Evolutionary conservation across 1,284 basidiomycete genomes (phyloP), one percentile per base, ranked within the genome.

Genomic region (Melampsora abietis-canadensis): DNA sequence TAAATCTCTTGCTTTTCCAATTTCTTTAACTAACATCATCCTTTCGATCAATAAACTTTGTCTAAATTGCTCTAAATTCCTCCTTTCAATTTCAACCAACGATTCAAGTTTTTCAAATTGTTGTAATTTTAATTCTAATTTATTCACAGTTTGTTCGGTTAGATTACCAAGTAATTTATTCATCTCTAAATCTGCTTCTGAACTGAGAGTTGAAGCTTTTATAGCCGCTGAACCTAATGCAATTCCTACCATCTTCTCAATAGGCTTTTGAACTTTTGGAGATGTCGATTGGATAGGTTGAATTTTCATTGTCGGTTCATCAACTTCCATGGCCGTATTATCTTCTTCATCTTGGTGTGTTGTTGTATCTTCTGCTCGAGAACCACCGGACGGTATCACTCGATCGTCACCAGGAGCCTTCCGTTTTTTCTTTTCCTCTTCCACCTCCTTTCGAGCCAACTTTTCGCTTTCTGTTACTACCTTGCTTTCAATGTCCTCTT

Each of bases 51-150:
- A 72, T 48, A 82, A 66, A 64, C 78, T 75, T 44, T 79, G 78
- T 61, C 77, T 78, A 48, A 77, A 74, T 48, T 77, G 87, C 83
- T 92, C 92, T 54, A 93, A 82, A 46, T 86, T 84, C 76, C 87
- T 86, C 59, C 90, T 85, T 82, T 97, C 94, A 75, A 91, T 89
- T 81, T 96, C 94, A 59, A 97, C 84, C 24, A 92, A 84, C 67
- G 90, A 89, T 81, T 97, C 94, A 68, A 97, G 85, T 81, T 92
- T 88, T 81, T 95, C 93, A 80, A 96, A 96, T 81, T 94, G 90
- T 2, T 86, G 83, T 86, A 93, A 90, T 85, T 97, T 96, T 77
- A 94, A 85, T 81, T 98, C 94, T 65, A 98, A 88, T 82, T 98
- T 98, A 21, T 88, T 89, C 62, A 97, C 85, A 75, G 95, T 96